Conservation (phyloP, 805 yeast genomes). For the Candida montana region DNA sequence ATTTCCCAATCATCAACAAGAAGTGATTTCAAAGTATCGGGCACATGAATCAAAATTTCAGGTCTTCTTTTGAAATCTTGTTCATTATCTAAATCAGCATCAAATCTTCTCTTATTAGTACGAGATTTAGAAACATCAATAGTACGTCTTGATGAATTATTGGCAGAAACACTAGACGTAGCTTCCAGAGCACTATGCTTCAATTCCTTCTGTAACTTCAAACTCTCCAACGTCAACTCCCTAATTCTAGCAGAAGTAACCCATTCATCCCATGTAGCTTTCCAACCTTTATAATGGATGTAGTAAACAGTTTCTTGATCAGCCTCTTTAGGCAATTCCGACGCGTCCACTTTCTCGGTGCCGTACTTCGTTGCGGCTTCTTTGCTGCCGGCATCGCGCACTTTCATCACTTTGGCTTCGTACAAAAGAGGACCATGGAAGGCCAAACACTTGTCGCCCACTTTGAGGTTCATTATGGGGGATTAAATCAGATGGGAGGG, state of each 20-base stretch:
- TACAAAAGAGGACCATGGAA: conserved; percentile 88
- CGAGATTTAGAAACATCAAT: conserved; percentile 13
- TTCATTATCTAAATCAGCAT: conserved; percentile 28
- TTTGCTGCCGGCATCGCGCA: conserved; percentile 49
- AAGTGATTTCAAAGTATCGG: conserved; percentile 59
- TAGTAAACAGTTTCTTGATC: conserved; percentile 43
- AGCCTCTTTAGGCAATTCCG: conserved; percentile 32
- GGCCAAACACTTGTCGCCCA: conserved; percentile 53
- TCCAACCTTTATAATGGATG: conserved; percentile 95
- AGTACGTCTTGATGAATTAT: conserved; percentile 9
- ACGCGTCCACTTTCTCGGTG: conserved; percentile 24
- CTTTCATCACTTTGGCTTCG: conserved; percentile 74
- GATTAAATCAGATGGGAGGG: too few species aligned
- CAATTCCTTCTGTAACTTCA: conserved; percentile 56
- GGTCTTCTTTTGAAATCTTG: conserved; percentile 23
- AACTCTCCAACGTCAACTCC: conserved; percentile 62
- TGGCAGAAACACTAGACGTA: conserved; percentile 17
- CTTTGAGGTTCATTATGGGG: conserved; percentile 3
- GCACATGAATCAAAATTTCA: conserved; percentile 51
- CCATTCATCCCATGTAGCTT: conserved; percentile 96
- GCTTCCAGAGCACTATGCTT: conserved; percentile 39
- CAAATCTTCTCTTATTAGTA: conserved; percentile 22
- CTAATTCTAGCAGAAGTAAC: conserved; percentile 64
- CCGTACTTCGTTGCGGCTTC: conserved; percentile 38
- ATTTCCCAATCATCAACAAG: conserved; percentile 93